These are phyloP conservation scores for Nyssa sinensis DNA, from an alignment of 148 eudicot genomes.

Conservation along the genomic window DNA sequence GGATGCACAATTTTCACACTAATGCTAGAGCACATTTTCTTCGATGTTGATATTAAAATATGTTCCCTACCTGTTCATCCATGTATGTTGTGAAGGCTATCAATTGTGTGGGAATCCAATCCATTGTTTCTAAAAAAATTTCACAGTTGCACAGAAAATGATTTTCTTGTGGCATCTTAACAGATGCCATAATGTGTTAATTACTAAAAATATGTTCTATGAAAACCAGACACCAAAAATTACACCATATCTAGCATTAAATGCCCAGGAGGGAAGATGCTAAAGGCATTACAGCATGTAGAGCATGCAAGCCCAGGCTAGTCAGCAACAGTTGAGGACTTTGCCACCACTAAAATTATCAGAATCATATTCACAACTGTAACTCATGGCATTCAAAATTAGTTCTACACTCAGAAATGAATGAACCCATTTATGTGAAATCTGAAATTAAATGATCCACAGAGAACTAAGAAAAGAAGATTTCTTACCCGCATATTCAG, in stretches of 20 bases:
- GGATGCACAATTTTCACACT: too few species aligned
- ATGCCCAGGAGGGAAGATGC: background rate
- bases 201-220: background rate
- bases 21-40: too few species aligned
- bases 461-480: background rate
- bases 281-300: background rate
- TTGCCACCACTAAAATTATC: background rate
- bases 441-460: background rate
- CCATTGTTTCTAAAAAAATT: too few species aligned
- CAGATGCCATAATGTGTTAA: background rate
- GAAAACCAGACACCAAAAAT: background rate
- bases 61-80: too few species aligned
- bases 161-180: background rate
- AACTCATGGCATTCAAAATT: background rate
- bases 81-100: too few species aligned
- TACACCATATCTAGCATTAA: background rate
- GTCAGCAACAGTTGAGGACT: background rate
- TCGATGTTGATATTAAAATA: too few species aligned
- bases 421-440: background rate
- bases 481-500: slow-evolving; percentile 76
- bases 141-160: too few species aligned
- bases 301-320: background rate
- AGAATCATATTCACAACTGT: background rate
- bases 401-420: background rate
- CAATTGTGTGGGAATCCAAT: too few species aligned